These are phyloP conservation scores for Fomitopsis pinicola DNA, from an alignment of 1,284 basidiomycete species.

Conservation along the genomic window DNA sequence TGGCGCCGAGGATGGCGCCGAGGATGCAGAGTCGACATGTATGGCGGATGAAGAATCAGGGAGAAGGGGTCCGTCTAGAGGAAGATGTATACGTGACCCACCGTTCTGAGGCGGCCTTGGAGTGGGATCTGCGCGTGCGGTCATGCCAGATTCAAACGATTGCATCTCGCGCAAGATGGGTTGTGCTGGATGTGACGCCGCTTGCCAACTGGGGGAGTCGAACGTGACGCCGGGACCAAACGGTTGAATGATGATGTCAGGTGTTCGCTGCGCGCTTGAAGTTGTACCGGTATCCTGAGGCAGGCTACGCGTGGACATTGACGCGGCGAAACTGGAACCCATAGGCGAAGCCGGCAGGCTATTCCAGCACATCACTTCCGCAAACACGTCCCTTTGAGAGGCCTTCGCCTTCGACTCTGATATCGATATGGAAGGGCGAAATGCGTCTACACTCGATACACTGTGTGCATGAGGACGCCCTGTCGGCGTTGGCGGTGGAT, in stretches of 20 bases:
- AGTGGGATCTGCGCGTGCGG: conserved; percentile 46
- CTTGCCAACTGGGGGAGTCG: conserved; percentile 47
- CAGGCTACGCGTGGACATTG: conserved; percentile 21
- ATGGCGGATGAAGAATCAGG: background rate
- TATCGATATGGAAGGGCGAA: conserved; percentile 28
- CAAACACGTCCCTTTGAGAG: conserved; percentile 53
- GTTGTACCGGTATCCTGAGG: conserved; percentile 8
- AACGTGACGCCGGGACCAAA: conserved; percentile 64
- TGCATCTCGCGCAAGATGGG: conserved; percentile 70
- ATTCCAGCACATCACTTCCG: conserved; percentile 60
- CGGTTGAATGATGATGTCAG: conserved; percentile 41
- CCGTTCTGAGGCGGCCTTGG: background rate
- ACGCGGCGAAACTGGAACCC: conserved; percentile 30
- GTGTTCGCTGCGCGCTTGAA: conserved; percentile 4
- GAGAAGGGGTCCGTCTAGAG: background rate
- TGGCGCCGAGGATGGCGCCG: background rate
- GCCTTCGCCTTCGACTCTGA: conserved; percentile 1
- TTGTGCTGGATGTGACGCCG: conserved; percentile 36
- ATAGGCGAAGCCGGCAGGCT: conserved; percentile 29
- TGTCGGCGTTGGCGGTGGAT: conserved; percentile 25
- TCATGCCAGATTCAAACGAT: conserved; percentile 75
- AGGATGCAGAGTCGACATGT: background rate
- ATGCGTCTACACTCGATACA: conserved; percentile 67
- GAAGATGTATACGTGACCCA: background rate
- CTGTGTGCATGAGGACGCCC: conserved; percentile 73